Evolutionary conservation across 495 filamentous ascomycete genomes (phyloP).

Genomic region (Corynascus novoguineensis): DNA sequence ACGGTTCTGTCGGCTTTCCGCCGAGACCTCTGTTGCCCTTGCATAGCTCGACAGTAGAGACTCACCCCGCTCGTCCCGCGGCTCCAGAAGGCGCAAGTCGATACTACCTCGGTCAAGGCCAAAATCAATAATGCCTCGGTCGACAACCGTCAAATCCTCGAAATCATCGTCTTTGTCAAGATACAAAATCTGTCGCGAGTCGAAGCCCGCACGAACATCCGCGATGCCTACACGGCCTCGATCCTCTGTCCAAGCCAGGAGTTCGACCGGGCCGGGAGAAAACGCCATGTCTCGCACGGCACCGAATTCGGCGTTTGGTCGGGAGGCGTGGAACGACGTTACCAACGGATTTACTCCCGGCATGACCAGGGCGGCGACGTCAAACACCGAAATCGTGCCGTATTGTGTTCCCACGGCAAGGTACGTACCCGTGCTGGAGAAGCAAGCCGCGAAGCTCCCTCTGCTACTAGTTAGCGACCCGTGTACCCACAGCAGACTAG

Average conservation of each 20-base stretch:
- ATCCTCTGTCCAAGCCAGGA: slow-evolving; percentile 91
- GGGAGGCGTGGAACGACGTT: slow-evolving; percentile 50
- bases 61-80: slow-evolving; percentile 34
- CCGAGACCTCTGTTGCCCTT: slow-evolving; percentile 14
- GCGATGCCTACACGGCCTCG: slow-evolving; percentile 77
- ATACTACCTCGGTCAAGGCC: slow-evolving; percentile 44
- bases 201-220: slow-evolving; percentile 73
- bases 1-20: slow-evolving; percentile 9
- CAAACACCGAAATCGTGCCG: slow-evolving; percentile 50
- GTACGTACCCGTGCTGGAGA: slow-evolving; percentile 47
- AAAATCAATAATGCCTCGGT: slow-evolving; percentile 47
- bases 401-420: slow-evolving; percentile 55
- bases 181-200: slow-evolving; percentile 65
- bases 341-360: slow-evolving; percentile 37
- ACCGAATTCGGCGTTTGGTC: slow-evolving; percentile 56
- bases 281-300: slow-evolving; percentile 90
- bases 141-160: slow-evolving; percentile 40
- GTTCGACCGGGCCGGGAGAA: slow-evolving; percentile 81
- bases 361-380: slow-evolving; percentile 34
- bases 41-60: slow-evolving; percentile 16
- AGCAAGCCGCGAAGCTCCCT: slow-evolving; percentile 53
- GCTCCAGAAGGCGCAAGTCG: slow-evolving; percentile 44
- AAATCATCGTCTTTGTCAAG: slow-evolving; percentile 57
- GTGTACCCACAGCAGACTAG: background rate
- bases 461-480: slow-evolving; percentile 24